A percentile compares a stretch with the other conserved stretches of the same genome.
Evolutionary conservation across 345 rosid species (phyloP).

Genomic region (Microcos paniculata): DNA sequence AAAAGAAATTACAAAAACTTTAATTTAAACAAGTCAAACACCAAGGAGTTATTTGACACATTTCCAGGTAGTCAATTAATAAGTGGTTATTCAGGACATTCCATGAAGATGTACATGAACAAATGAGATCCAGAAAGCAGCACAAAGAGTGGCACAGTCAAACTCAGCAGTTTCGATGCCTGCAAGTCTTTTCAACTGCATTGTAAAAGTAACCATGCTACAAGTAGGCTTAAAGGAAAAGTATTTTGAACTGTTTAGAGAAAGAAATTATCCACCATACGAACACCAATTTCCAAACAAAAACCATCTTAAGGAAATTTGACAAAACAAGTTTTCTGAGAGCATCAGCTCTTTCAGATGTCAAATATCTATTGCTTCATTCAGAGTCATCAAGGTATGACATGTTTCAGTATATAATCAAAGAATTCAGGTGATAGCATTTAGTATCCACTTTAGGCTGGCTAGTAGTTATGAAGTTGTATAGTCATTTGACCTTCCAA

Average conservation of each 20-base stretch:
- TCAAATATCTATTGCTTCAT: not conserved
- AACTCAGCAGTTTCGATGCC: not conserved
- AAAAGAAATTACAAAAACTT: not conserved
- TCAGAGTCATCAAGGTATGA: not conserved
- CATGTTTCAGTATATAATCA: not conserved
- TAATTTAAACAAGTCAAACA: not conserved
- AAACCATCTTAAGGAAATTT: not conserved
- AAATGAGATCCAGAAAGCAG: not conserved
- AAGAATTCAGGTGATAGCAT: not conserved
- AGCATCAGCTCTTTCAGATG: not conserved
- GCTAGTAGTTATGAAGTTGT: not conserved
- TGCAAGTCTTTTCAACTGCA: not conserved
- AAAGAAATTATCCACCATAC: not conserved
- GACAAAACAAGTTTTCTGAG: not conserved
- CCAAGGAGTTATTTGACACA: not conserved
- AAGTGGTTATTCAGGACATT: not conserved
- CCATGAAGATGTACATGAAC: not conserved
- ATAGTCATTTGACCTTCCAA: not conserved
- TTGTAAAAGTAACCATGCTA: not conserved
- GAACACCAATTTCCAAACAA: not conserved
- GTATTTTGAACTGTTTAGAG: not conserved
- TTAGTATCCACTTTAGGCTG: not conserved
- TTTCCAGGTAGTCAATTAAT: not conserved
- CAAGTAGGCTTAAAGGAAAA: not conserved
- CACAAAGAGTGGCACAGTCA: not conserved